These are phyloP conservation scores for Gloeophyllum trabeum DNA, from an alignment of 768 basidiomycete species.

Conservation along the genomic window DNA sequence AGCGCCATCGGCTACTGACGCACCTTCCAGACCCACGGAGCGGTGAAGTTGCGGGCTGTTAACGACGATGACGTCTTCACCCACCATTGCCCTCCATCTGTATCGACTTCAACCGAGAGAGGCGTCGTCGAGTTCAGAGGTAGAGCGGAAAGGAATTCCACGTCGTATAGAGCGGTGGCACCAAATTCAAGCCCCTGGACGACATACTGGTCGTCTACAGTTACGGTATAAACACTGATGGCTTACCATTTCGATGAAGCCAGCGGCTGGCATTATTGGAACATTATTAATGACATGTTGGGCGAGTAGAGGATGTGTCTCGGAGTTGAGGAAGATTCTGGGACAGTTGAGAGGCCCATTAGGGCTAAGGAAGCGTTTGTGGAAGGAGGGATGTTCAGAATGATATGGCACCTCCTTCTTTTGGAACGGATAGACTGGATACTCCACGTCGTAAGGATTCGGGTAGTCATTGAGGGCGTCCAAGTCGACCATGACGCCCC, in stretches of 20 bases:
- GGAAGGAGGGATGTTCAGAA: slow-evolving; percentile 6
- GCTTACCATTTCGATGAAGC: slow-evolving; percentile 30
- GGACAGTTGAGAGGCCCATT: slow-evolving; percentile 25
- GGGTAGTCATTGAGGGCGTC: not conserved
- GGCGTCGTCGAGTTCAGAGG: slow-evolving; percentile 14
- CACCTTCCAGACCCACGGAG: not conserved
- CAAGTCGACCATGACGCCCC: not conserved
- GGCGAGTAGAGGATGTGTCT: slow-evolving; percentile 27
- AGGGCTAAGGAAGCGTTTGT: slow-evolving; percentile 12
- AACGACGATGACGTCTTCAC: slow-evolving; percentile 13
- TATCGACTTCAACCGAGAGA: slow-evolving; percentile 9
- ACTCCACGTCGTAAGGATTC: not conserved
- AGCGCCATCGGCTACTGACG: not conserved
- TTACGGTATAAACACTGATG: slow-evolving; percentile 4
- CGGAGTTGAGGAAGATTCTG: slow-evolving; percentile 22
- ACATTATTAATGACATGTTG: slow-evolving; percentile 33
- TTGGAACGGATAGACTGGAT: slow-evolving; percentile 20
- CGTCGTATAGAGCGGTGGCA: slow-evolving; percentile 13
- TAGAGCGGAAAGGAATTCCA: slow-evolving; percentile 15
- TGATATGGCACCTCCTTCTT: slow-evolving; percentile 13
- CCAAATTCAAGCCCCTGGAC: slow-evolving; percentile 26
- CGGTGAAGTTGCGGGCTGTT: not conserved
- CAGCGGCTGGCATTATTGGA: slow-evolving; percentile 34
- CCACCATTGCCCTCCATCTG: slow-evolving; percentile 14
- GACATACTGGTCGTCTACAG: slow-evolving; percentile 13